Base-by-base conservation (phyloP, 495 filamentous ascomycete species). In the Echria macrotheca region DNA sequence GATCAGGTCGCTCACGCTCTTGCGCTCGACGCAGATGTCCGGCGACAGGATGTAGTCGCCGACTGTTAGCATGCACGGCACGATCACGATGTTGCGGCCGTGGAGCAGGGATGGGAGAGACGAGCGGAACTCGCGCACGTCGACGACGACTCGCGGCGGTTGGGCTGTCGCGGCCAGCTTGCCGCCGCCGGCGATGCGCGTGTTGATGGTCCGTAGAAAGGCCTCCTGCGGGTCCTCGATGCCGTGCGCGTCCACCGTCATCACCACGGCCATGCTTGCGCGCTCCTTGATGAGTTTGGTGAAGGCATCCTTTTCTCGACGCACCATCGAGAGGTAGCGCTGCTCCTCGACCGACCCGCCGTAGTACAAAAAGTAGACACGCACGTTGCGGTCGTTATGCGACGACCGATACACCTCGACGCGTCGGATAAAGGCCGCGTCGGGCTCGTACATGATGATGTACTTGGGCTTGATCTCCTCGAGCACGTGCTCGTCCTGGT, bases 371-470 rank as follows among this genome's bases (percentile, higher is more conserved):
- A 97, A 96, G 66, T 96, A 98, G 0, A 95, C 91, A 44, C 84
- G 76, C 26, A 97, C 84, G 59, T 90, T 91, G 24, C 90, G 74
- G 58, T 94, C 86, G 26, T 81, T 83, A 63, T 98, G 93, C 9
- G 89, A 96, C 49, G 88, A 94, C 29, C 94, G 84, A 66, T 97
- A 98, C 4, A 96, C 91, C 58, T 98, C 93, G 7, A 98, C 85
- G 21, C 94, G 75, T 28, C 94, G 82, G 55, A 96, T 95, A 65
- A 98, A 98, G 4, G 90, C 81, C n/a, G 90, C 79, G 57, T 96
- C 91, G 14, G 94, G 90, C 61, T 96, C 91, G 65, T 96, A 98
- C 93, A 98, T 97, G 60, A 98, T 86, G 37, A 98, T 89, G 66
- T 95, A 97, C 31, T 86, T 82, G 1, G 93, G 93, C 46, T 86